Evolutionary conservation across 2,329 filamentous ascomycete species (phyloP).

Genomic region (Fusarium metavorans): DNA sequence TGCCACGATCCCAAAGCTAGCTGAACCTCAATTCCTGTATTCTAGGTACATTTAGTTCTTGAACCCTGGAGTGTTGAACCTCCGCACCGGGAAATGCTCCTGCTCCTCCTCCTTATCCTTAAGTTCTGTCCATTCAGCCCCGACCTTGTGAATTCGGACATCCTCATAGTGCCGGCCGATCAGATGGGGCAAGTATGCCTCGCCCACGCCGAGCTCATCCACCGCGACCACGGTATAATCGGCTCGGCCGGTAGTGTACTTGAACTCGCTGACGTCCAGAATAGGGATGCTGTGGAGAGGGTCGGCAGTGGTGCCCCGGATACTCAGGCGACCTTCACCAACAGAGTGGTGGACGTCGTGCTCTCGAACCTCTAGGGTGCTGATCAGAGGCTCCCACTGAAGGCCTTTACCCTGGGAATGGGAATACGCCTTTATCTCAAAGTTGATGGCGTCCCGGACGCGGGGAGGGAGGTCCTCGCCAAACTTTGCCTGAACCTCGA

Average conservation of each 20-base stretch:
- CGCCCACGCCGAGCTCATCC: not conserved
- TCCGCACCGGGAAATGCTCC: not conserved
- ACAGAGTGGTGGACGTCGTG: not conserved
- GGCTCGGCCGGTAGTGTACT: not conserved
- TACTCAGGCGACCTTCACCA: not conserved
- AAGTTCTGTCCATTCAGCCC: not conserved
- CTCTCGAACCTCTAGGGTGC: not conserved
- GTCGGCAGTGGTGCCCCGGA: not conserved
- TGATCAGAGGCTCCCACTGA: conserved; percentile 7
- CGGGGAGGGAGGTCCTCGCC: not conserved
- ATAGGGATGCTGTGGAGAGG: conserved; percentile 10
- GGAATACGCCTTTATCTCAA: conserved; percentile 12
- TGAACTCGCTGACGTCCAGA: conserved; percentile 2
- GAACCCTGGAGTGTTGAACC: not conserved
- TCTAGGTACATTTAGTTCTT: not conserved
- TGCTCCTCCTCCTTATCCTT: not conserved
- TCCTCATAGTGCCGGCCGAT: not conserved
- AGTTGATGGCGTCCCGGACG: not conserved
- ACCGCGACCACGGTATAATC: conserved; percentile 4
- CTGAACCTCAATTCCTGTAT: not conserved
- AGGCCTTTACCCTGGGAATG: not conserved
- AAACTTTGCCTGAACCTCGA: conserved; percentile 11
- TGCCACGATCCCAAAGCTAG: not conserved
- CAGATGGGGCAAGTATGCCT: not conserved
- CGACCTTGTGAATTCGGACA: not conserved